Evolutionary conservation across 2,329 filamentous ascomycete genomes (phyloP).

Genomic region (Arachnomyces sp.): DNA sequence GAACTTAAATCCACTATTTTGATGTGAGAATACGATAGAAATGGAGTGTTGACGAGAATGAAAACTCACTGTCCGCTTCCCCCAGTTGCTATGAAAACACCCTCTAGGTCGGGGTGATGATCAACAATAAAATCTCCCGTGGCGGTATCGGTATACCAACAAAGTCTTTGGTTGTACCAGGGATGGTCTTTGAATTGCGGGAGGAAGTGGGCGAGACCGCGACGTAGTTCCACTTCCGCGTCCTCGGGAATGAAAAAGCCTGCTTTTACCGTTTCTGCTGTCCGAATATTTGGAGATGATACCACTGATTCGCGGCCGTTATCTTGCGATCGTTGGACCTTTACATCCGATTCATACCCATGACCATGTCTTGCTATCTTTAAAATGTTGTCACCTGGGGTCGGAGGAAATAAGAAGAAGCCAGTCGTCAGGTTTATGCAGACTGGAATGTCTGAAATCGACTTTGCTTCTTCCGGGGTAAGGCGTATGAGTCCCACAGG

Average conservation of each 20-base stretch:
- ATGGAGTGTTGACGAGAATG: neutral
- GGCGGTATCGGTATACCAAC: slow-evolving; percentile 17
- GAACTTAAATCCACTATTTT: slow-evolving; percentile 41
- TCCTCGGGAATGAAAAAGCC: slow-evolving; percentile 42
- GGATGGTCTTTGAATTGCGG: neutral
- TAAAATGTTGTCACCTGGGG: slow-evolving; percentile 46
- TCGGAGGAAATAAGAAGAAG: slow-evolving; percentile 46
- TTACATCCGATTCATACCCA: slow-evolving; percentile 49
- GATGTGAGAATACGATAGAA: slow-evolving; percentile 1
- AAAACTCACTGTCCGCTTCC: slow-evolving; percentile 39
- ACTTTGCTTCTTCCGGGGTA: slow-evolving; percentile 60
- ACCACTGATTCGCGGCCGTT: slow-evolving; percentile 20
- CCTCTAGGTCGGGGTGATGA: slow-evolving; percentile 54
- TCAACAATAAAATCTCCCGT: slow-evolving; percentile 65
- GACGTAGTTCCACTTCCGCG: slow-evolving; percentile 54
- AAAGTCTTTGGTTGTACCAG: neutral
- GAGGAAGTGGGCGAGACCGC: slow-evolving; percentile 22
- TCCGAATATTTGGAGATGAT: slow-evolving; percentile 31
- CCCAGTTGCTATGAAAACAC: slow-evolving; percentile 45
- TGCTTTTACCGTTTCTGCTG: slow-evolving; percentile 9
- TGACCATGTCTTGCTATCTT: slow-evolving; percentile 65
- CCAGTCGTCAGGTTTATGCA: slow-evolving; percentile 42
- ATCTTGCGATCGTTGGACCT: slow-evolving; percentile 10
- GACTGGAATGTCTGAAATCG: slow-evolving; percentile 60
- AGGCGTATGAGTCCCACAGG: slow-evolving; percentile 70